These are phyloP conservation scores for Blastomyces parvus DNA, from an alignment of 2,329 filamentous ascomycete genomes.

Conservation along the genomic window DNA sequence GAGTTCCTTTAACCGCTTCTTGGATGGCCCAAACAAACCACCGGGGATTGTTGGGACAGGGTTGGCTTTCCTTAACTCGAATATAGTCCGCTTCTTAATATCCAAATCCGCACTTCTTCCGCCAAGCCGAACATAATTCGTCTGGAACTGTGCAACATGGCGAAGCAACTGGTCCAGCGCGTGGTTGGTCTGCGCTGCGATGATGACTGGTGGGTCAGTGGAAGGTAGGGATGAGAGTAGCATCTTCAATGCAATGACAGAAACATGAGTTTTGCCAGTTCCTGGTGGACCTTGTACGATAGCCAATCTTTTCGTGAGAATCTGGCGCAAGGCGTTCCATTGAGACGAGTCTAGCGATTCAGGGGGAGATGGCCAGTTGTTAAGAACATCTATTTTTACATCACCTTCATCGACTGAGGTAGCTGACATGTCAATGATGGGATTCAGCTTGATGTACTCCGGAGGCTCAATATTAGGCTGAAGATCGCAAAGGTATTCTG, in stretches of 20 bases:
- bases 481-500: constrained; percentile 35
- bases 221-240: constrained; percentile 50
- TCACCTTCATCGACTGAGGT: constrained; percentile 29
- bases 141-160: constrained; percentile 53
- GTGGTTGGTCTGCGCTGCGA: constrained; percentile 84
- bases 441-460: constrained; percentile 42
- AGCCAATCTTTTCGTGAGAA: constrained; percentile 61
- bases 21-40: constrained; percentile 33
- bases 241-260: constrained; percentile 59
- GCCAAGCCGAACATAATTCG: constrained; percentile 57
- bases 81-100: constrained; percentile 59
- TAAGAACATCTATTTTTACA: constrained; percentile 46
- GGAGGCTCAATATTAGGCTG: constrained; percentile 40
- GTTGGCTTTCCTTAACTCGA: constrained; percentile 44
- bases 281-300: constrained; percentile 78
- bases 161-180: constrained; percentile 72
- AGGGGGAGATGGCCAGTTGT: constrained; percentile 43
- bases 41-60: constrained; percentile 30
- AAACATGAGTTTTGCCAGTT: constrained; percentile 73
- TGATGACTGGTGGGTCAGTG: constrained; percentile 58
- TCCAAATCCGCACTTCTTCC: constrained; percentile 57
- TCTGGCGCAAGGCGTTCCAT: constrained; percentile 55
- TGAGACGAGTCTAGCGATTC: constrained; percentile 61
- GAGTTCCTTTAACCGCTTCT: constrained; percentile 36
- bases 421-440: constrained; percentile 43